phyloP scores from a whole-genome alignment of 2,329 filamentous ascomycete species.

The Claviceps digitariae region DNA sequence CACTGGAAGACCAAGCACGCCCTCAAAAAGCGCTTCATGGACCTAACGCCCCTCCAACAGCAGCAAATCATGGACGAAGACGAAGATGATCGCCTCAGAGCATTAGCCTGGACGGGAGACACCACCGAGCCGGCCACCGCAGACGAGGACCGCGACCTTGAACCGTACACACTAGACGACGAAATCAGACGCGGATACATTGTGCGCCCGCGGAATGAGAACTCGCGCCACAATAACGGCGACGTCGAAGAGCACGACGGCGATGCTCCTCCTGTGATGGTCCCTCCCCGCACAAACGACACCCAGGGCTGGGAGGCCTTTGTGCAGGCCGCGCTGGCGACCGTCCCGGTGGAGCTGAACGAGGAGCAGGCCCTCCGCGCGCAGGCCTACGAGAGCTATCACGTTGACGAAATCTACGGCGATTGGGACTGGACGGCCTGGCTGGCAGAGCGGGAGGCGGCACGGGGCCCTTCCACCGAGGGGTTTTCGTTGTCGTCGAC shows the following conservation, averaged over 20 bases:
- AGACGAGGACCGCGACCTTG: neutral
- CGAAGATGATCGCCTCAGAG: conserved; percentile 21
- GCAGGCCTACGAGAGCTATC: conserved; percentile 12
- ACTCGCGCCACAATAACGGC: conserved; percentile 2
- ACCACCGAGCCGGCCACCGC: conserved; percentile 8
- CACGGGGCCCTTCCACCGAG: no score
- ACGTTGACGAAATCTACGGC: conserved; percentile 6
- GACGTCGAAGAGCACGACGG: neutral
- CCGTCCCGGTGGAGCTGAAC: conserved; percentile 10
- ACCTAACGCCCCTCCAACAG: conserved; percentile 23
- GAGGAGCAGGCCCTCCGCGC: conserved; percentile 14
- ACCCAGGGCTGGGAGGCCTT: conserved; percentile 14
- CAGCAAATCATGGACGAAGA: conserved; percentile 24
- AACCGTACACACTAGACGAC: conserved; percentile 15
- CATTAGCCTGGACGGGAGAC: conserved; percentile 19
- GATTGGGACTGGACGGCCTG: conserved; percentile 13
- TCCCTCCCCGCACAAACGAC: conserved; percentile 7
- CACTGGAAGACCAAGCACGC: conserved; percentile 33
- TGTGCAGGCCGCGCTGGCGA: conserved; percentile 12
- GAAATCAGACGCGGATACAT: conserved; percentile 21
- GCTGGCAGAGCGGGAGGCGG: conserved; percentile 9
- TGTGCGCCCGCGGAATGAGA: conserved; percentile 6
- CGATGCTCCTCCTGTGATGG: conserved; percentile 6
- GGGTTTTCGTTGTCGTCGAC: no score
- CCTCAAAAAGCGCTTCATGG: conserved; percentile 29